Conservation (phyloP, 2,329 filamentous ascomycete genomes). For the Penicillium hordei region DNA sequence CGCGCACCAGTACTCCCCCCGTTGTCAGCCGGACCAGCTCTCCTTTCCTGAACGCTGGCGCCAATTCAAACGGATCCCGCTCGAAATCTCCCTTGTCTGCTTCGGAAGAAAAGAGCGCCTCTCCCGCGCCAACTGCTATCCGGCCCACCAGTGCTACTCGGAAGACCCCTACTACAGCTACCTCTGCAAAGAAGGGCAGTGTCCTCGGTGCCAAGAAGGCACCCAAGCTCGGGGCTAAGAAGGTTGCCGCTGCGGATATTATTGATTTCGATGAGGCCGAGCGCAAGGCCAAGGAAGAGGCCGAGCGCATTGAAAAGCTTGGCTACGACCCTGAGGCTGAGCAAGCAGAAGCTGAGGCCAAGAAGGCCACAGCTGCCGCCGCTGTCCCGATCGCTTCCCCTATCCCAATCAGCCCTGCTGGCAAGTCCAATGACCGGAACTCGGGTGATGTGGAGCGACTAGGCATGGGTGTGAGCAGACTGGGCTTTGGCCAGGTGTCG, state of each 20-base stretch:
- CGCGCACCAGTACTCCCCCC: constrained; percentile 82
- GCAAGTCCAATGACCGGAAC: constrained; percentile 53
- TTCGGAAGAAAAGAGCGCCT: constrained; percentile 52
- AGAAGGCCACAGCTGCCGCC: constrained; percentile 29
- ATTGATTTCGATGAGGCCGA: constrained; percentile 98
- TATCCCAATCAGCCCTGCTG: constrained; percentile 68
- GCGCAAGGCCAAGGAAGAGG: constrained; percentile 95
- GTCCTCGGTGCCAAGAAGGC: constrained; percentile 84
- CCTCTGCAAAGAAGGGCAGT: constrained; percentile 74
- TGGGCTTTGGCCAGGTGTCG: constrained; percentile 81
- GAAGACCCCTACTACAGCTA: constrained; percentile 63
- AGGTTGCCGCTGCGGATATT: constrained; percentile 68
- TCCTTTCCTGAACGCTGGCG: constrained; percentile 77
- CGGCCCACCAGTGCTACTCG: constrained; percentile 77
- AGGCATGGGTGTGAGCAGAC: constrained; percentile 80
- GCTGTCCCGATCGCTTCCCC: constrained; percentile 69
- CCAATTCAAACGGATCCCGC: constrained; percentile 69
- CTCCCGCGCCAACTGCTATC: constrained; percentile 62
- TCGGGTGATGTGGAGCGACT: constrained; percentile 82
- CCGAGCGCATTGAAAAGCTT: constrained; percentile 89
- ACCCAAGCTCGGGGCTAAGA: constrained; percentile 87
- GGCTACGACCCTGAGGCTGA: constrained; percentile 95
- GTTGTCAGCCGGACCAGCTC: constrained; percentile 77
- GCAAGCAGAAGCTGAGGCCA: constrained; percentile 48
- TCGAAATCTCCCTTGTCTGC: constrained; percentile 77